Conservation (phyloP, 1,139 yeast species). For the Pneumocystis carinii region DNA sequence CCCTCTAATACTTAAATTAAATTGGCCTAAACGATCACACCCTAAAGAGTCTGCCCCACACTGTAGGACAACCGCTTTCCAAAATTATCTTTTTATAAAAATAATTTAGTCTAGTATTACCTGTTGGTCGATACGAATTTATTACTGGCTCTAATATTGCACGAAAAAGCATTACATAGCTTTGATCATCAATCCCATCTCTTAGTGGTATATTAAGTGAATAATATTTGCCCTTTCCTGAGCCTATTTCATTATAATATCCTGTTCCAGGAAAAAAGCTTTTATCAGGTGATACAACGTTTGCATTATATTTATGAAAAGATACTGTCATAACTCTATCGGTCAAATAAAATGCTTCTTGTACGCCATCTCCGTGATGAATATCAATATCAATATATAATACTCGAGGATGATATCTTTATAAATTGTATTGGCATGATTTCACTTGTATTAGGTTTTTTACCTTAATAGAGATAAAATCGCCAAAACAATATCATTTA, state of each 20-base stretch:
- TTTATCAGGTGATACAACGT: slow-evolving; percentile 19
- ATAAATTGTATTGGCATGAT: not conserved
- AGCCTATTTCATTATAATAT: slow-evolving; percentile 68
- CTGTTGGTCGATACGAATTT: slow-evolving; percentile 66
- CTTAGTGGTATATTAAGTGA: slow-evolving; percentile 84
- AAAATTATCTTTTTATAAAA: not conserved
- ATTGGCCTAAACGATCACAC: slow-evolving; percentile 85
- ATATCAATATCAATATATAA: slow-evolving; percentile 87
- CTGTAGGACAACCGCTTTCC: slow-evolving; percentile 65
- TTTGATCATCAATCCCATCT: slow-evolving; percentile 92
- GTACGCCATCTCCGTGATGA: slow-evolving; percentile 98
- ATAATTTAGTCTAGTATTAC: not conserved
- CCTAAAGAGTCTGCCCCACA: slow-evolving; percentile 96
- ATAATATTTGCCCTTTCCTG: slow-evolving; percentile 74
- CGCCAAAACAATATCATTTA: slow-evolving; percentile 84
- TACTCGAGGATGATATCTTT: slow-evolving; percentile 73
- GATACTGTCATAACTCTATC: slow-evolving; percentile 93
- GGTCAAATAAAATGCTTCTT: slow-evolving; percentile 89
- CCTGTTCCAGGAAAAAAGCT: slow-evolving; percentile 91
- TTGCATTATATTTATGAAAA: slow-evolving; percentile 89
- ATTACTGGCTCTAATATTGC: slow-evolving; percentile 79
- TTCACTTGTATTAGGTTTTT: not conserved
- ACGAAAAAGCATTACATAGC: slow-evolving; percentile 62
- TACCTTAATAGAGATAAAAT: slow-evolving; percentile 49
- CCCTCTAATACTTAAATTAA: slow-evolving; percentile 76